These are phyloP conservation scores for Thelonectria blattea DNA, from an alignment of 2,329 filamentous ascomycete genomes.

Conservation along the genomic window DNA sequence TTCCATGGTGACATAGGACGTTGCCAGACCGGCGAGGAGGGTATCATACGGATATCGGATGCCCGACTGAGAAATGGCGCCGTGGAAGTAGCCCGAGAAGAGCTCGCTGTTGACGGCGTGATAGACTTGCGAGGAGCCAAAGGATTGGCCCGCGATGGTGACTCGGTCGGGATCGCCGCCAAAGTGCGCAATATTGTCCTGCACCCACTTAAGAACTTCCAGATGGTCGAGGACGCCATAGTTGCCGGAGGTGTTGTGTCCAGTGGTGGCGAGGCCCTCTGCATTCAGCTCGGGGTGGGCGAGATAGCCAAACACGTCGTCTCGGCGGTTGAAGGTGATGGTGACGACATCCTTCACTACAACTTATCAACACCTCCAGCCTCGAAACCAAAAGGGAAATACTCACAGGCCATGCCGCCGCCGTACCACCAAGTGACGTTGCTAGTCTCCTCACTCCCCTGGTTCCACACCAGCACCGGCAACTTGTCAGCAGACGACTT, in stretches of 20 bases:
- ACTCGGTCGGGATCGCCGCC: constrained; percentile 15
- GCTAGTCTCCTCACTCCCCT: constrained; percentile 8
- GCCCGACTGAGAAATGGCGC: constrained; percentile 19
- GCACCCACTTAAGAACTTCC: constrained; percentile 14
- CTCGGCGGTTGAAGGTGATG: constrained; percentile 6
- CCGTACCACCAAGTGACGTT: constrained; percentile 4
- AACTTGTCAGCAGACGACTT: constrained; percentile 7
- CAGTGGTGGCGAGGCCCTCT: neutral
- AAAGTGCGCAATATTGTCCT: constrained; percentile 12
- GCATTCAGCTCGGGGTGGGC: constrained; percentile 9
- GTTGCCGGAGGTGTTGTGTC: constrained; percentile 14
- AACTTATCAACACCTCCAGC: neutral
- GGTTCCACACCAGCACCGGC: constrained; percentile 11
- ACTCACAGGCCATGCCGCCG: constrained; percentile 9
- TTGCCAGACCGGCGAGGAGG: constrained; percentile 6
- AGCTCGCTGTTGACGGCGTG: constrained; percentile 20
- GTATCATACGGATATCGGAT: constrained; percentile 20
- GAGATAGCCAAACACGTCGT: constrained; percentile 6
- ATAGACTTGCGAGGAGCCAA: constrained; percentile 12
- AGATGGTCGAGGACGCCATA: constrained; percentile 11
- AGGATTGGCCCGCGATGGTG: constrained; percentile 10
- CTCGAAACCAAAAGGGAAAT: neutral
- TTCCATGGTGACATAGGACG: constrained; percentile 12
- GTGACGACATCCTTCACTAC: constrained; percentile 6
- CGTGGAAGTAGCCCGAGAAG: constrained; percentile 10